A percentile compares a stretch with the other conserved stretches of the same genome.
Conservation (phyloP, 371 early-diverging fungal genomes). For the Haplosporangium sp. region DNA sequence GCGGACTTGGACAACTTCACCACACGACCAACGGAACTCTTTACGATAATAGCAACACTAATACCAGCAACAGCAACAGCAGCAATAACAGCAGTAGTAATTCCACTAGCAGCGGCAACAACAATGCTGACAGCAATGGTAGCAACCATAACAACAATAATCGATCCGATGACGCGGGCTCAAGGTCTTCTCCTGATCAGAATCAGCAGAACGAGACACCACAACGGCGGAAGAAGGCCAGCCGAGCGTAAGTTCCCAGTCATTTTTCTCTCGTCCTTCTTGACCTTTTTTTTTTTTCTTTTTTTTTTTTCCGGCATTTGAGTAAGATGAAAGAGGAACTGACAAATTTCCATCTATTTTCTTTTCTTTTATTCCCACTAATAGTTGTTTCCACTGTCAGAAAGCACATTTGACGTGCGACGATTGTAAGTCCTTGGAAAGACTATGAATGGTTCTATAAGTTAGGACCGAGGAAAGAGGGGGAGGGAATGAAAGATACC, state of each 20-base stretch:
- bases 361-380: neutral
- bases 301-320: neutral
- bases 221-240: slow-evolving; percentile 53
- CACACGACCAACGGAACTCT: neutral
- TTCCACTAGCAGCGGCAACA: neutral
- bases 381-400: slow-evolving; percentile 65
- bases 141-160: slow-evolving; percentile 8
- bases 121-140: slow-evolving; percentile 6
- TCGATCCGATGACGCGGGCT: slow-evolving; percentile 26
- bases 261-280: slow-evolving; percentile 1
- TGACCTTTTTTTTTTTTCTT: neutral
- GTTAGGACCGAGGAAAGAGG: neutral
- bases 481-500: slow-evolving; percentile 3
- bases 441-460: neutral
- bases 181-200: slow-evolving; percentile 40
- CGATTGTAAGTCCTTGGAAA: slow-evolving; percentile 59
- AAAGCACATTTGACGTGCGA: slow-evolving; percentile 76
- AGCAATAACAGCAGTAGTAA: neutral
- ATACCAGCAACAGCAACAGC: neutral
- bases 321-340: too few relatives aligned
- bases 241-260: slow-evolving; percentile 43
- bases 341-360: neutral
- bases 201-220: slow-evolving; percentile 25
- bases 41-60: slow-evolving; percentile 3
- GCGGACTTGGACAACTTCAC: slow-evolving; percentile 10